These are phyloP conservation scores for Kwoniella heveanensis DNA, from an alignment of 768 basidiomycete genomes.

Conservation along the genomic window DNA sequence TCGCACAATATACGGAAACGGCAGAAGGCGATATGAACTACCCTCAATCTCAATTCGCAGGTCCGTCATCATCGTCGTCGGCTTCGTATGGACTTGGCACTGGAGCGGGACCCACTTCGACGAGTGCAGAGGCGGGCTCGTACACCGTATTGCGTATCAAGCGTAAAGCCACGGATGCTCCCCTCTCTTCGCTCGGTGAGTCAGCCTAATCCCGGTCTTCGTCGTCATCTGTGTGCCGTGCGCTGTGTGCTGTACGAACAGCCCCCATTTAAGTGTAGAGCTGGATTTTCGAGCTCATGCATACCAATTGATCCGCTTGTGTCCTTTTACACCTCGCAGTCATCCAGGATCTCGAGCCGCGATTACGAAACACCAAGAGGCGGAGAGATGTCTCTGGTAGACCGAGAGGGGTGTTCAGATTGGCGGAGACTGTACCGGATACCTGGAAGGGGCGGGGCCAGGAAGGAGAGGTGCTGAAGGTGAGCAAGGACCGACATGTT, in stretches of 20 bases:
- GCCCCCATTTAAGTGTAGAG: too few species aligned
- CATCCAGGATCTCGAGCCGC: slow-evolving; percentile 47
- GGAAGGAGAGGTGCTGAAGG: slow-evolving; percentile 52
- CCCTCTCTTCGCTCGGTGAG: slow-evolving; percentile 53
- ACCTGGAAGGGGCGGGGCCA: slow-evolving; percentile 50
- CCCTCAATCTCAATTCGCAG: too few species aligned
- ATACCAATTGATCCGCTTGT: too few species aligned
- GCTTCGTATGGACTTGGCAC: too few species aligned
- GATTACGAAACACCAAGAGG: slow-evolving; percentile 28
- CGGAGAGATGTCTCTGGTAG: slow-evolving; percentile 26
- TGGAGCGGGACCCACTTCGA: too few species aligned
- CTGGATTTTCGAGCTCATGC: too few species aligned
- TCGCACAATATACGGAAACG: too few species aligned
- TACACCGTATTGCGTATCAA: slow-evolving; percentile 56
- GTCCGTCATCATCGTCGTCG: too few species aligned
- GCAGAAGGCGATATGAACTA: too few species aligned
- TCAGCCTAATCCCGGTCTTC: too few species aligned
- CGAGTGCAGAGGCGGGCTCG: slow-evolving; percentile 1
- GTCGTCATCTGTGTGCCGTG: too few species aligned
- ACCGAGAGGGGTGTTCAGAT: slow-evolving; percentile 51
- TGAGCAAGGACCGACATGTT: too few species aligned
- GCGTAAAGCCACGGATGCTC: slow-evolving; percentile 55
- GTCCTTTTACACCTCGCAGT: slow-evolving; percentile 30
- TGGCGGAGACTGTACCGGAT: slow-evolving; percentile 55
- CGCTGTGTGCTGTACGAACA: neutral